These are phyloP conservation scores for Myxozyma neglecta DNA, from an alignment of 805 yeast genomes.

Conservation along the genomic window DNA sequence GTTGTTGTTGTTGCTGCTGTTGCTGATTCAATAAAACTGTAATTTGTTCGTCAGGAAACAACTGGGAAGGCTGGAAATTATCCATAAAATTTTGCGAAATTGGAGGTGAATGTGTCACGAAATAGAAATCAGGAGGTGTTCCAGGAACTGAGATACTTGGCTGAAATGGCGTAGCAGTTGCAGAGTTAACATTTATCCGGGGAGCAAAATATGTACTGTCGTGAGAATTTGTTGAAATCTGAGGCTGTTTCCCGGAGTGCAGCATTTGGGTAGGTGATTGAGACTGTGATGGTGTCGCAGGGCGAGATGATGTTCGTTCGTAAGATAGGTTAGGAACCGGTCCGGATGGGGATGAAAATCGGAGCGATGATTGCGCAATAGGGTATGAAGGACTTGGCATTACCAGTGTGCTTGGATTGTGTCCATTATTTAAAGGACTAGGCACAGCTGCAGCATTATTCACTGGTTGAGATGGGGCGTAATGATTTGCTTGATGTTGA, in stretches of 20 bases:
- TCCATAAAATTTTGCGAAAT: slow-evolving; percentile 44
- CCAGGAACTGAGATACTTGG: slow-evolving; percentile 28
- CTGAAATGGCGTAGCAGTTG: slow-evolving; percentile 9
- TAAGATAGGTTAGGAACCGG: slow-evolving; percentile 17
- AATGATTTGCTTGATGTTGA: neutral
- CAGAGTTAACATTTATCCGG: neutral
- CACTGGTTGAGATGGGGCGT: neutral
- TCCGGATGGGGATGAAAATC: slow-evolving; percentile 1
- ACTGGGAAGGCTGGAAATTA: slow-evolving; percentile 58
- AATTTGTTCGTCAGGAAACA: slow-evolving; percentile 47
- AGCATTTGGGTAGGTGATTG: neutral
- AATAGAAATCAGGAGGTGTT: slow-evolving; percentile 38
- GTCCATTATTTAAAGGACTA: neutral
- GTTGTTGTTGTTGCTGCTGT: slow-evolving; percentile 1
- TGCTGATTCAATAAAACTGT: slow-evolving; percentile 1
- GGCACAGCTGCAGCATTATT: neutral
- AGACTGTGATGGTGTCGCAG: slow-evolving; percentile 7
- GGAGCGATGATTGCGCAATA: neutral
- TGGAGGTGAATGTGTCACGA: slow-evolving; percentile 39
- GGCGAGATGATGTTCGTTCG: slow-evolving; percentile 13
- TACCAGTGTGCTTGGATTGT: neutral
- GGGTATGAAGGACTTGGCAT: slow-evolving; percentile 7
- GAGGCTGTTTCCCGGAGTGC: neutral
- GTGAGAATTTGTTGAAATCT: neutral
- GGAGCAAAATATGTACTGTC: slow-evolving; percentile 1